A percentile compares a stretch with the other conserved stretches of the same genome.
Evolutionary conservation across 177 flowering plant species (phyloP).

Genomic region (Vitis hybrid): DNA sequence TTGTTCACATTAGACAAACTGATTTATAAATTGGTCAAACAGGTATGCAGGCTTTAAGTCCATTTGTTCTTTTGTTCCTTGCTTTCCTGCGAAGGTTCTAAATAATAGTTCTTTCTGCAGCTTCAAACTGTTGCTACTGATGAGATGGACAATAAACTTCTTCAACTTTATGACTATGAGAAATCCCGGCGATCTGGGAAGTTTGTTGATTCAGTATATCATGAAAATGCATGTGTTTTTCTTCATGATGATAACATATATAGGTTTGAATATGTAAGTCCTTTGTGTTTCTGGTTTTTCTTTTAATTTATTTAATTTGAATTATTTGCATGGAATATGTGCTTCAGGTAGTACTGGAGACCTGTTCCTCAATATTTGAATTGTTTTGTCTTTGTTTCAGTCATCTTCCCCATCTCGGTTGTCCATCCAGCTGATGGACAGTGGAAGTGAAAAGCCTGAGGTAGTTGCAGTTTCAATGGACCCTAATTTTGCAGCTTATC

Average conservation of each 20-base stretch:
- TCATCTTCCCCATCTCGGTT: slow-evolving; percentile 53
- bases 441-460: slow-evolving; percentile 77
- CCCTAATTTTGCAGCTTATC: slow-evolving; percentile 72
- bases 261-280: slow-evolving; percentile 77
- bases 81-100: slow-evolving; percentile 7
- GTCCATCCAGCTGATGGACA: slow-evolving; percentile 85
- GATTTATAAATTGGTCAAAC: slow-evolving; percentile 82
- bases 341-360: not conserved
- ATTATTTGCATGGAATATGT: not conserved
- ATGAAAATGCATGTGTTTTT: slow-evolving; percentile 71
- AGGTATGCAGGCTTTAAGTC: slow-evolving; percentile 40
- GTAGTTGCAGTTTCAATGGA: slow-evolving; percentile 75
- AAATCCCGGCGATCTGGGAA: slow-evolving; percentile 58
- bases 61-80: not conserved
- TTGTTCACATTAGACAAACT: slow-evolving; percentile 91
- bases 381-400: slow-evolving; percentile 32
- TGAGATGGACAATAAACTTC: slow-evolving; percentile 80
- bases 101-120: slow-evolving; percentile 38
- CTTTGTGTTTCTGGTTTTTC: not conserved
- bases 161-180: slow-evolving; percentile 82
- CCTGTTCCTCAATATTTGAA: not conserved
- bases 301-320: not conserved
- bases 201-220: slow-evolving; percentile 66
- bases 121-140: slow-evolving; percentile 77
- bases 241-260: slow-evolving; percentile 80